Evolutionary conservation across 495 filamentous ascomycete species (phyloP).

Genomic region (Glarea lozoyensis): DNA sequence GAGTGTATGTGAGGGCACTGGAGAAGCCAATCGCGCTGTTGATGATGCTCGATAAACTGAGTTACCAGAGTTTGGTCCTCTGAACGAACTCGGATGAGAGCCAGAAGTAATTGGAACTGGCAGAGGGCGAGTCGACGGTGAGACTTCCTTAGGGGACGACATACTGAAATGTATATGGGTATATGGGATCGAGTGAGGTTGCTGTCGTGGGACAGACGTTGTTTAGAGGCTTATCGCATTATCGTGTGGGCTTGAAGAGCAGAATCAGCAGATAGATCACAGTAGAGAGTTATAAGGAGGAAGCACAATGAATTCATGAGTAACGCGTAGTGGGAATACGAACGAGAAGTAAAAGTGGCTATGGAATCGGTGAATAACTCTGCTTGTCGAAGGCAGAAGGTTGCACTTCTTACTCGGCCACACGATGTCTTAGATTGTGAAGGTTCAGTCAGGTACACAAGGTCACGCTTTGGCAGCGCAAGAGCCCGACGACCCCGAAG

Average conservation of each 20-base stretch:
- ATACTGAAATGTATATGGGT: constrained; percentile 22
- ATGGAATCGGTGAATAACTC: too few relatives aligned
- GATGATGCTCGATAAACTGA: constrained; percentile 54
- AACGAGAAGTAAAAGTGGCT: too few relatives aligned
- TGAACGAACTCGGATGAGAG: constrained; percentile 37
- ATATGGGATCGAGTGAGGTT: constrained; percentile 3
- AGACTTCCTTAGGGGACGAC: constrained; percentile 26
- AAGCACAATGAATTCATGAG: too few relatives aligned
- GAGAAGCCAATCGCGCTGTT: constrained; percentile 65
- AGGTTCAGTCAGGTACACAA: too few relatives aligned
- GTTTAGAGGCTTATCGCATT: constrained; percentile 15
- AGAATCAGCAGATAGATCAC: too few relatives aligned
- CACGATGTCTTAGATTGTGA: too few relatives aligned
- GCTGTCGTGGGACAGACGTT: constrained; percentile 4
- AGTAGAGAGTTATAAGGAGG: too few relatives aligned
- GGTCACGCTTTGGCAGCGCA: too few relatives aligned
- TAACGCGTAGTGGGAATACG: too few relatives aligned
- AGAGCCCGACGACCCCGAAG: too few relatives aligned
- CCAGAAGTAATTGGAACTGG: constrained; percentile 33
- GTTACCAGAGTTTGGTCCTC: constrained; percentile 29
- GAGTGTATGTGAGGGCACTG: constrained; percentile 45
- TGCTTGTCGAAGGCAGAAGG: too few relatives aligned
- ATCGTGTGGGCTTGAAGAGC: constrained; percentile 3
- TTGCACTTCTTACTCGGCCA: too few relatives aligned
- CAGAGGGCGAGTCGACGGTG: constrained; percentile 27